Percentiles rank a stretch among this genome's conserved stretches.
Evolutionary conservation across 352 stramenopile species (phyloP).

Genomic region (Phytopythium delawarense): DNA sequence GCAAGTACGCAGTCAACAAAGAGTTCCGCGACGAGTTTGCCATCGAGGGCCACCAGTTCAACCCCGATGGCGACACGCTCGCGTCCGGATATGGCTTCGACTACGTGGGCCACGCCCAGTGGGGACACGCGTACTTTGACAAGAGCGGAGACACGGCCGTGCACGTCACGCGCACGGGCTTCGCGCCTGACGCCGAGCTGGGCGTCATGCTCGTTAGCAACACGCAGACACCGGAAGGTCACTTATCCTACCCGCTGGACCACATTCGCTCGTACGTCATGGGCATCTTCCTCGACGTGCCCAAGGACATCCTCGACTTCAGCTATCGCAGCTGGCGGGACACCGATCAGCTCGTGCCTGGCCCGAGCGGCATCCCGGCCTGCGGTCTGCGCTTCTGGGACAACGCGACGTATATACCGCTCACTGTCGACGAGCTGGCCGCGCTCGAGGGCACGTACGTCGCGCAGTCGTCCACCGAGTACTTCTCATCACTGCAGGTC

Average conservation of each 20-base stretch:
- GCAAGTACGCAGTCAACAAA: constrained; percentile 34
- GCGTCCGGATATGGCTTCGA: constrained; percentile 66
- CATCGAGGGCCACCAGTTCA: constrained; percentile 42
- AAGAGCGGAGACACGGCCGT: constrained; percentile 56
- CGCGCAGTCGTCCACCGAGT: constrained; percentile 28
- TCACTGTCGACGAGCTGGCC: constrained; percentile 19
- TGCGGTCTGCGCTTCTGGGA: constrained; percentile 47
- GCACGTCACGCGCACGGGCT: constrained; percentile 55
- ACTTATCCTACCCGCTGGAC: constrained; percentile 43
- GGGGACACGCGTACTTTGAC: constrained; percentile 63
- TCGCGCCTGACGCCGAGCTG: constrained; percentile 37
- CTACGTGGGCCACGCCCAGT: constrained; percentile 44
- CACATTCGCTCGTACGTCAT: constrained; percentile 65
- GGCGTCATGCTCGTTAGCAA: constrained; percentile 63
- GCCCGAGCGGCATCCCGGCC: constrained; percentile 24
- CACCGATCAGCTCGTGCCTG: constrained; percentile 25
- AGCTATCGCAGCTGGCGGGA: constrained; percentile 32
- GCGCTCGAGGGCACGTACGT: constrained; percentile 44
- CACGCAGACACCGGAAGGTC: constrained; percentile 29
- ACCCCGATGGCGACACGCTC: constrained; percentile 41
- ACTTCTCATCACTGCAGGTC: constrained; percentile 33
- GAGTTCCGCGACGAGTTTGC: constrained; percentile 33
- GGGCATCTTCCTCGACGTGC: constrained; percentile 61
- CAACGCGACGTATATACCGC: constrained; percentile 19
- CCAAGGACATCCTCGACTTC: constrained; percentile 43